Percentiles rank a stretch among this genome's conserved stretches.
Evolutionary conservation across 805 yeast species (phyloP).

Genomic region (Yamadazyma scolyti): DNA sequence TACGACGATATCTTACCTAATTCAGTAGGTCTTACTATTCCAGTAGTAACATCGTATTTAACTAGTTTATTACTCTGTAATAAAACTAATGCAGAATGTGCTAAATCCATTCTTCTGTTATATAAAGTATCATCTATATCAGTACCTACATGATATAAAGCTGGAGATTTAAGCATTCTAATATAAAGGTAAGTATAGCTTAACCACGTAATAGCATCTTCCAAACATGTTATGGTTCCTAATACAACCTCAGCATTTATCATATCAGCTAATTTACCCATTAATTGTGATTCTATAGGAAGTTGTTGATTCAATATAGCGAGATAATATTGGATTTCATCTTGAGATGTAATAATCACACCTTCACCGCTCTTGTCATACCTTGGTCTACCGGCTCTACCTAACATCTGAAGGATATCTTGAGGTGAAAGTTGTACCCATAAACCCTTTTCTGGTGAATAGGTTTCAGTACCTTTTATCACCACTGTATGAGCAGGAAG

Average conservation of each 20-base stretch:
- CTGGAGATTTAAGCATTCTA: conserved; percentile 73
- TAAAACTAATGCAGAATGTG: conserved; percentile 69
- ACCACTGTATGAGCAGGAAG: conserved; percentile 93
- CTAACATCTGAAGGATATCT: conserved; percentile 94
- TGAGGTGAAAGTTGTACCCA: conserved; percentile 95
- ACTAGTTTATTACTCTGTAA: conserved; percentile 58
- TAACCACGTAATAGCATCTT: conserved; percentile 79
- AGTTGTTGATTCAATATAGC: conserved; percentile 88
- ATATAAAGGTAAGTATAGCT: conserved; percentile 74
- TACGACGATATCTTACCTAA: conserved; percentile 83
- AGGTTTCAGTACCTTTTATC: conserved; percentile 89
- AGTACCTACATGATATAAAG: conserved; percentile 68
- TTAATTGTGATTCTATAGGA: conserved; percentile 87
- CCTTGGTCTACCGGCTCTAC: conserved; percentile 96
- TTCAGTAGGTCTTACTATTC: conserved; percentile 46
- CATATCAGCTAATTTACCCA: conserved; percentile 65
- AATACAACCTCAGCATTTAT: conserved; percentile 84
- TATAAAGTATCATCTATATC: conserved; percentile 51
- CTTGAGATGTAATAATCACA: conserved; percentile 82
- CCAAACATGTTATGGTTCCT: conserved; percentile 57
- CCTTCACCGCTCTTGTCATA: conserved; percentile 93
- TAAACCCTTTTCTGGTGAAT: conserved; percentile 83
- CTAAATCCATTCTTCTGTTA: conserved; percentile 60
- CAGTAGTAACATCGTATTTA: conserved; percentile 49
- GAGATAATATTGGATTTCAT: conserved; percentile 81